Conservation (phyloP, 768 basidiomycete genomes). For the Rubroboletus pulcherrimus region DNA sequence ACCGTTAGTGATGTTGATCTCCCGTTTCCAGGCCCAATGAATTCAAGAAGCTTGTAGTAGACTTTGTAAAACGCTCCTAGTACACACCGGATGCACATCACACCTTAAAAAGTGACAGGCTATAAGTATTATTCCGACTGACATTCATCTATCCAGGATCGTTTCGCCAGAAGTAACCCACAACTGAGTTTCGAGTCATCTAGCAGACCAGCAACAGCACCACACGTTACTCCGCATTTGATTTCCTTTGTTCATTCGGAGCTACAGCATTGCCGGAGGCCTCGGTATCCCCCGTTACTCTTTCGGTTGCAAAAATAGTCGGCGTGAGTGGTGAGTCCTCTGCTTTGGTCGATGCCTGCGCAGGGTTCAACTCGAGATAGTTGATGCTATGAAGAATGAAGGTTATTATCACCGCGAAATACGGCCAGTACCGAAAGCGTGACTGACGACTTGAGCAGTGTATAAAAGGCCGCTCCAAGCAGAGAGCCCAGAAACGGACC, state of each 20-base stretch:
- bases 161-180: too few relatives aligned
- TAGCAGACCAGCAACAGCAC: neutral
- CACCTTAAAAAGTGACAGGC: neutral
- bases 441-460: slow-evolving; percentile 49
- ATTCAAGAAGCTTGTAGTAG: slow-evolving; percentile 41
- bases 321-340: slow-evolving; percentile 26
- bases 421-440: neutral
- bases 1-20: neutral
- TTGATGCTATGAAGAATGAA: slow-evolving; percentile 18
- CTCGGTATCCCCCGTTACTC: slow-evolving; percentile 2
- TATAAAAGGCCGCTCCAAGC: slow-evolving; percentile 55
- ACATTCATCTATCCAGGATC: neutral
- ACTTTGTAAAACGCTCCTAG: slow-evolving; percentile 23
- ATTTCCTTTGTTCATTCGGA: neutral
- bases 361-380: slow-evolving; percentile 28
- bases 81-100: neutral
- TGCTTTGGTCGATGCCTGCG: slow-evolving; percentile 27
- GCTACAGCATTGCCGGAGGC: neutral
- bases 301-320: slow-evolving; percentile 8
- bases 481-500: slow-evolving; percentile 67
- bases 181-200: neutral
- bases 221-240: neutral
- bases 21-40: slow-evolving; percentile 45
- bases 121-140: neutral
- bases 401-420: slow-evolving; percentile 1